These are phyloP conservation scores for Sporothrix curviconia DNA, from an alignment of 2,329 filamentous ascomycete genomes.

Conservation along the genomic window DNA sequence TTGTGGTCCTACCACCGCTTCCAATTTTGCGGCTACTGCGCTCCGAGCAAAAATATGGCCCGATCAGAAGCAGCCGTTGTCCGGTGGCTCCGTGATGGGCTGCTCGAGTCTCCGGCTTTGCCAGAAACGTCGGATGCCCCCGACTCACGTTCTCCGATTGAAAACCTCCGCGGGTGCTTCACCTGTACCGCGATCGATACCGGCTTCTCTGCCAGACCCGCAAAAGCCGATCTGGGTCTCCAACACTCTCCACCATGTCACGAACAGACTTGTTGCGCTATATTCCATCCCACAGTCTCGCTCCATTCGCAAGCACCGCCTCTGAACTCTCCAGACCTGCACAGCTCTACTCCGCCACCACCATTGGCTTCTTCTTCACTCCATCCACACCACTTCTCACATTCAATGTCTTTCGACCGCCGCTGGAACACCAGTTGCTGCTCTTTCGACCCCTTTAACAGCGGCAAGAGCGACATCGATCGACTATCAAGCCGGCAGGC, in stretches of 20 bases:
- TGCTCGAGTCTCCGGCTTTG: neutral
- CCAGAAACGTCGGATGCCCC: neutral
- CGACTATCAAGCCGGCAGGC: slow-evolving; percentile 41
- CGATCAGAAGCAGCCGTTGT: slow-evolving; percentile 40
- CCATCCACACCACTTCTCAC: neutral
- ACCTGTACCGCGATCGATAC: too few species aligned
- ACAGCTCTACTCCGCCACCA: too few species aligned
- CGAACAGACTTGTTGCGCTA: slow-evolving; percentile 25
- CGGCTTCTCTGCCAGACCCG: neutral
- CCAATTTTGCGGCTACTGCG: slow-evolving; percentile 39
- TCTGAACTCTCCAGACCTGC: neutral
- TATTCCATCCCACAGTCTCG: slow-evolving; percentile 36
- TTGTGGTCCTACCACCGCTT: slow-evolving; percentile 38
- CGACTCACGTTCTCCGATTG: too few species aligned
- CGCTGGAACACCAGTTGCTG: slow-evolving; percentile 32
- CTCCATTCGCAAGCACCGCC: slow-evolving; percentile 27
- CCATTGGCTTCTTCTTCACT: neutral
- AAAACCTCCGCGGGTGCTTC: too few species aligned
- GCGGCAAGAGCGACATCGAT: slow-evolving; percentile 31
- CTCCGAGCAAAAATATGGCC: slow-evolving; percentile 38
- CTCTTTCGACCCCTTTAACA: slow-evolving; percentile 29
- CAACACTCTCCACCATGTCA: neutral
- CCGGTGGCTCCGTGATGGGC: slow-evolving; percentile 34
- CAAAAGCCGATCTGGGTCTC: neutral
- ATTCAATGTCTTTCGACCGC: slow-evolving; percentile 38